phyloP scores from a whole-genome alignment of 371 early-diverging fungal species.

The Nosema muscidifuracis region DNA sequence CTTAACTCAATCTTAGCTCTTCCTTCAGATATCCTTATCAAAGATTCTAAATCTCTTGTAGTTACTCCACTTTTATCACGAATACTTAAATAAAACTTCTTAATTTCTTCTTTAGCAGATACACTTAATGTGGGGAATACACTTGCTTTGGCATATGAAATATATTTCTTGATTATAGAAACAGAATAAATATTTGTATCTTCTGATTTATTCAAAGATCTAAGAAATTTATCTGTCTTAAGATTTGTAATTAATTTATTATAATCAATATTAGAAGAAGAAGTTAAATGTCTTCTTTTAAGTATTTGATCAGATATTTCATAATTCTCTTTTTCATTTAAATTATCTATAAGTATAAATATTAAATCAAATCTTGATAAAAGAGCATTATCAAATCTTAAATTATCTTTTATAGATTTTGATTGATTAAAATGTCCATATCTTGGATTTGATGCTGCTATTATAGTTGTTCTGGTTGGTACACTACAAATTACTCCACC shows the following conservation, averaged over 20 bases:
- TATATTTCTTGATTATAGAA: constrained; percentile 65
- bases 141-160: constrained; percentile 53
- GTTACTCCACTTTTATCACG: constrained; percentile 31
- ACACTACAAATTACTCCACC: constrained; percentile 61
- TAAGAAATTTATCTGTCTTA: constrained; percentile 2
- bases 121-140: constrained; percentile 55
- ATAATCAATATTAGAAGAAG: neutral
- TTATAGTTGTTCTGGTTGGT: constrained; percentile 52
- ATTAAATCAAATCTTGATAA: constrained; percentile 60
- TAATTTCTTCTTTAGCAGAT: constrained; percentile 48
- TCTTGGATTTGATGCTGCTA: constrained; percentile 62
- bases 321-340: constrained; percentile 43
- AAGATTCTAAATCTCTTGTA: constrained; percentile 51
- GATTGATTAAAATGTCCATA: constrained; percentile 52
- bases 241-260: neutral
- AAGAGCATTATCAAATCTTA: constrained; percentile 51
- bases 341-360: constrained; percentile 54
- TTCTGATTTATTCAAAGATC: constrained; percentile 61
- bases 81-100: constrained; percentile 40
- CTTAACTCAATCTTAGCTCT: constrained; percentile 55
- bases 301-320: constrained; percentile 34
- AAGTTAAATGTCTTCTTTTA: constrained; percentile 21
- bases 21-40: constrained; percentile 57
- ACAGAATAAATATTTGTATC: constrained; percentile 64
- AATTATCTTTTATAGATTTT: constrained; percentile 61